These are phyloP conservation scores for Groenewaldozyma auringiensis DNA, from an alignment of 1,139 yeast species.

Conservation along the genomic window DNA sequence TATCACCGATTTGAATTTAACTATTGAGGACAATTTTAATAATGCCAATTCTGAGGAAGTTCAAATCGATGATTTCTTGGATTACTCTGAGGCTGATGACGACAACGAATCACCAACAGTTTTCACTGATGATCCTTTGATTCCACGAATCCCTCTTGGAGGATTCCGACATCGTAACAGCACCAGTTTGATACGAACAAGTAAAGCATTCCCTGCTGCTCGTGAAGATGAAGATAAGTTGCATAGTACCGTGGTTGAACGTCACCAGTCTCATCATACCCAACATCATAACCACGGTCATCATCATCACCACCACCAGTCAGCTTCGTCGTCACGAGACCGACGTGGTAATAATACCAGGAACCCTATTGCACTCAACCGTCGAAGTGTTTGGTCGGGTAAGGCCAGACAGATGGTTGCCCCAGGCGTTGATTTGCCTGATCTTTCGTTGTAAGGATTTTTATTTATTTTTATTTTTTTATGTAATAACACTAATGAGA, in stretches of 20 bases:
- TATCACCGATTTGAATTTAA: neutral
- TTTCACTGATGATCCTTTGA: conserved; percentile 10
- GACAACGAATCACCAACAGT: conserved; percentile 10
- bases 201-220: conserved; percentile 9
- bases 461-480: conserved; percentile 6
- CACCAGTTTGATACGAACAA: conserved; percentile 7
- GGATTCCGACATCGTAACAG: conserved; percentile 21
- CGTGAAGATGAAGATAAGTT: conserved; percentile 3
- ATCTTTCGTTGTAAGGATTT: conserved; percentile 8
- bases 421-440: conserved; percentile 5
- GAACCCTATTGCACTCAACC: conserved; percentile 30
- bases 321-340: conserved; percentile 16
- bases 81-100: conserved; percentile 17
- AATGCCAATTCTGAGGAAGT: neutral
- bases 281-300: conserved; percentile 5
- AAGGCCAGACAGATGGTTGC: conserved; percentile 48
- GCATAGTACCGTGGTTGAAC: too few species aligned
- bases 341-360: conserved; percentile 11
- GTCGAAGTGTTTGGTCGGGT: conserved; percentile 42
- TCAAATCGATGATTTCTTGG: conserved; percentile 18
- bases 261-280: too few species aligned
- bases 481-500: conserved; percentile 8
- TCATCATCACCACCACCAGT: conserved; percentile 22
- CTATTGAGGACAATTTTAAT: neutral
- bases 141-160: conserved; percentile 18